Evolutionary conservation across 768 basidiomycete genomes (phyloP).

Genomic region (Tulasnella sp.): DNA sequence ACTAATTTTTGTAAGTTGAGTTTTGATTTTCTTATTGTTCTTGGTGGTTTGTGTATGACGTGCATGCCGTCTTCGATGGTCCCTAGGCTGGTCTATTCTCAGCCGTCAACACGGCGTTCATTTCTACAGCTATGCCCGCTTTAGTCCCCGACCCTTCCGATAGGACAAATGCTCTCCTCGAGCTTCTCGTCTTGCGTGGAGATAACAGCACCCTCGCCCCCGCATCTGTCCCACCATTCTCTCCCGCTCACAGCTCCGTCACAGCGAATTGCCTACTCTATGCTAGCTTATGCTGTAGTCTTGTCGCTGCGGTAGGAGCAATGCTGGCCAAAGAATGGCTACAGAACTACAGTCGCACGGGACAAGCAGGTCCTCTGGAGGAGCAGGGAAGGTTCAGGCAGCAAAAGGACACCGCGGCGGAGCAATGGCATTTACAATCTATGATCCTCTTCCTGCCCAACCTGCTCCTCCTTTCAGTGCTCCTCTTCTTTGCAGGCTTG

Average conservation of each 20-base stretch:
- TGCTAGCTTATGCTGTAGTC: neutral
- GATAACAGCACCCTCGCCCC: neutral
- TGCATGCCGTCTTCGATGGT: no score
- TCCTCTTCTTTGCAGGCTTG: slow-evolving; percentile 25
- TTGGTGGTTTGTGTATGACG: no score
- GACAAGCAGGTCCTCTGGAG: neutral
- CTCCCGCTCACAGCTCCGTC: neutral
- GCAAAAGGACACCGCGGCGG: neutral
- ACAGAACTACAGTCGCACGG: neutral
- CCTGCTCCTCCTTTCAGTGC: slow-evolving; percentile 15
- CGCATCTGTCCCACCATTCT: neutral
- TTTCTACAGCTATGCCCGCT: neutral
- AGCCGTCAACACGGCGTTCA: neutral
- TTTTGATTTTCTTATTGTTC: neutral
- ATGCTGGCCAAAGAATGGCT: neutral
- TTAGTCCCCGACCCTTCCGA: neutral
- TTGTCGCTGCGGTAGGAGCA: neutral
- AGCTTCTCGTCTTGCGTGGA: neutral
- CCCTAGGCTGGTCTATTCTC: neutral
- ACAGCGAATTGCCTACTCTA: neutral
- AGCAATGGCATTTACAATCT: neutral
- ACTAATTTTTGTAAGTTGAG: slow-evolving; percentile 4
- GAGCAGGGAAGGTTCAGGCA: neutral
- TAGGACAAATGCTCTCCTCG: neutral
- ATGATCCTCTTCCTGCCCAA: slow-evolving; percentile 17